Evolutionary conservation across 2,329 filamentous ascomycete genomes (phyloP), one percentile per base, ranked within the genome.

Genomic region (Xylariales sp.): DNA sequence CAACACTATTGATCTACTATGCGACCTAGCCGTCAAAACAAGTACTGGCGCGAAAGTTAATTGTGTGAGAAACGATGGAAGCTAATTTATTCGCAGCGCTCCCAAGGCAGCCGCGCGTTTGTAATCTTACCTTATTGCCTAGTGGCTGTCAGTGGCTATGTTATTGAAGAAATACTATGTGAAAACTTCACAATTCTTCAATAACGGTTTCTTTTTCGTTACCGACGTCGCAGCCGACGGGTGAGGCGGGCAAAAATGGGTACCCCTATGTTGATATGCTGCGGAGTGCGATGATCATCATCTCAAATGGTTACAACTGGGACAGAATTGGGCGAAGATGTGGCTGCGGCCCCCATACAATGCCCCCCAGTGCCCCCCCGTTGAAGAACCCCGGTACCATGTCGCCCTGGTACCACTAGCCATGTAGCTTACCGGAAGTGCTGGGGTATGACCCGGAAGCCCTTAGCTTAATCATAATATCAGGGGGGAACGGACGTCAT

Each of bases 361-460:
- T 23, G 23, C 23, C 23, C 23, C 23, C 23, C 23, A 23, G 23
- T 23, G 23, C 2, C 23, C 23, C 23, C 23, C 23, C 23, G 23
- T 23, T 23, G 23, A 23, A 1, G 34, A 23, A 45, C 50, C 63
- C 56, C 43, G 12, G 57, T 39, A 28, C 9, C 43, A 39, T 23
- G 23, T 23, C 23, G 23, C 23, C 23, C 23, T 23, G 23, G 23
- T 23, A 23, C 23, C 23, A 30, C 49, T 28, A 55, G 49, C 48
- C 49, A 41, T 12, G 48, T 23, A 12, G 64, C 36, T 46, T 54
- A n/a, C 45, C 59, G 64, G 49, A 46, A 1, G 30, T 32, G 45
- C 54, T 48, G 60, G 57, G 53, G 54, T 54, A 49, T 49, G n/a
- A 58, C 16, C 59, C 59, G 64, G 59, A 41, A 63, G 23, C 48